Conservation (phyloP, 257 asterid species). For the Paulownia fortunei region DNA sequence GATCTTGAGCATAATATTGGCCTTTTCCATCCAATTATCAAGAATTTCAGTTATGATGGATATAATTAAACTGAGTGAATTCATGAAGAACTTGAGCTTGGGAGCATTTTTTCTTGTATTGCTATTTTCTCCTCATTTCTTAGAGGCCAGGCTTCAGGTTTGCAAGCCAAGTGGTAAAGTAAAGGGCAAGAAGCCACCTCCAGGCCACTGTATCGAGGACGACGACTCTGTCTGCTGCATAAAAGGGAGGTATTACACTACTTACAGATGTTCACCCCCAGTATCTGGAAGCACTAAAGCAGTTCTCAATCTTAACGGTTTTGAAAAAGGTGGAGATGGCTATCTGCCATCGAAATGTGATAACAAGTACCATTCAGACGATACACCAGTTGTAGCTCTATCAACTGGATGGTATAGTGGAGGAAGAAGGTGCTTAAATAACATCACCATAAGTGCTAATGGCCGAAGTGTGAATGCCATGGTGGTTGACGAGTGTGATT, state of each 20-base stretch:
- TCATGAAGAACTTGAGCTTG: no score
- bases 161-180: slow-evolving; percentile 48
- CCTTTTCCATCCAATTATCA: background rate
- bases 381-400: slow-evolving; percentile 48
- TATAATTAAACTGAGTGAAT: background rate
- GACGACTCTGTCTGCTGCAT: slow-evolving; percentile 43
- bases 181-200: slow-evolving; percentile 33
- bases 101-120: background rate
- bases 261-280: slow-evolving; percentile 49
- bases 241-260: slow-evolving; percentile 36
- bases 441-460: slow-evolving; percentile 42
- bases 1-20: background rate
- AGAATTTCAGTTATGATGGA: background rate
- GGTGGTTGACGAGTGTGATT: slow-evolving; percentile 66
- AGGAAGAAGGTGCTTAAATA: slow-evolving; percentile 40
- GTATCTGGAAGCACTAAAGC: slow-evolving; percentile 44
- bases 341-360: slow-evolving; percentile 50
- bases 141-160: background rate
- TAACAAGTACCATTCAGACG: slow-evolving; percentile 42
- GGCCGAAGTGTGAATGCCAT: slow-evolving; percentile 45
- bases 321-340: slow-evolving; percentile 50
- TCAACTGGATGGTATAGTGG: slow-evolving; percentile 51
- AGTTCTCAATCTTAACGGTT: slow-evolving; percentile 44
- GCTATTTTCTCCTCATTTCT: background rate
- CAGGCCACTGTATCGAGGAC: slow-evolving; percentile 34